phyloP scores from a whole-genome alignment of 441 rosid species.

The Kokia cookei region DNA sequence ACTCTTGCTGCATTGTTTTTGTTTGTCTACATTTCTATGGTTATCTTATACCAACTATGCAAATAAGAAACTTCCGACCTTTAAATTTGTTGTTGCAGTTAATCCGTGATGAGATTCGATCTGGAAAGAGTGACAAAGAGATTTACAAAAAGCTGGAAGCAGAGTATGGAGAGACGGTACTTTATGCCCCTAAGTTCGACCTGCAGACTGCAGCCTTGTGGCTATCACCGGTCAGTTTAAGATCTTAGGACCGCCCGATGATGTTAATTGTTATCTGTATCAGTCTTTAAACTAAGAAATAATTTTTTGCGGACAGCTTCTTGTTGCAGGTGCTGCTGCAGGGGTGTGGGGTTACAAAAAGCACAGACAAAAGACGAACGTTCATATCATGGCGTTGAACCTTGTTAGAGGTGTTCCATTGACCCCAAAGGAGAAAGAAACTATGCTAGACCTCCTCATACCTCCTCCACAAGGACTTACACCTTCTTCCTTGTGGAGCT shows the following conservation, averaged over 20 bases:
- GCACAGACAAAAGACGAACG: conserved; percentile 70
- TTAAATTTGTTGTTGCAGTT: conserved; percentile 38
- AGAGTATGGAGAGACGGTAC: conserved; percentile 91
- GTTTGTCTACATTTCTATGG: background rate
- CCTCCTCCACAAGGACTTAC: conserved; percentile 49
- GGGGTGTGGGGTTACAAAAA: conserved; percentile 62
- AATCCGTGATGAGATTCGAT: conserved; percentile 75
- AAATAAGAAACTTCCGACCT: background rate
- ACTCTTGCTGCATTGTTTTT: no score
- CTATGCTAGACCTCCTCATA: conserved; percentile 79
- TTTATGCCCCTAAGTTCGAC: conserved; percentile 89
- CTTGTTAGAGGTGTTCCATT: conserved; percentile 77
- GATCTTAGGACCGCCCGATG: background rate
- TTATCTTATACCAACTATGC: background rate
- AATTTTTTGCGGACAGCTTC: conserved; percentile 41
- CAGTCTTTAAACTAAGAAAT: background rate
- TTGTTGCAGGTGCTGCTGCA: conserved; percentile 67
- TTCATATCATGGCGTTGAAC: conserved; percentile 80
- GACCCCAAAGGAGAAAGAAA: conserved; percentile 78
- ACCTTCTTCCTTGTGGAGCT: conserved; percentile 38
- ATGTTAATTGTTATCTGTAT: background rate
- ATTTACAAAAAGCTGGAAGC: conserved; percentile 83
- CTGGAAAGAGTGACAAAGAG: conserved; percentile 88
- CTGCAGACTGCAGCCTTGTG: conserved; percentile 87
- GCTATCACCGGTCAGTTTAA: conserved; percentile 78